phyloP scores from a whole-genome alignment of 2,329 filamentous ascomycete species.

The Dothiorella sarmentorum region DNA sequence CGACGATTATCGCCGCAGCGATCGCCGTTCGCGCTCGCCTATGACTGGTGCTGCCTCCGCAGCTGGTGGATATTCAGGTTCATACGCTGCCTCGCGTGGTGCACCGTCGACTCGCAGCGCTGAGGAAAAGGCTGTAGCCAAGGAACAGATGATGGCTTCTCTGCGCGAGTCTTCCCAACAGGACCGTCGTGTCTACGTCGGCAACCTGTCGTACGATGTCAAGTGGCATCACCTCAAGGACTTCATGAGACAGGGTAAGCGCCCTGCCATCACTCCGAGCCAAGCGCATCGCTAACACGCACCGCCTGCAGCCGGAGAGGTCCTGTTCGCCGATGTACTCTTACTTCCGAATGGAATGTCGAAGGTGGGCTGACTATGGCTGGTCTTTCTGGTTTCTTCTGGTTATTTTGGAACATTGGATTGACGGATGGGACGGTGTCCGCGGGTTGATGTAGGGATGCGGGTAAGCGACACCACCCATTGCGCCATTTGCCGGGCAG shows the following conservation, averaged over 20 bases:
- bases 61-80: constrained; percentile 65
- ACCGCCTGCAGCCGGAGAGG: constrained; percentile 77
- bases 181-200: constrained; percentile 98
- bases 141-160: constrained; percentile 94
- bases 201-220: constrained; percentile 98
- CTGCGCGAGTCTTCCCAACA: constrained; percentile 94
- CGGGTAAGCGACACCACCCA: constrained; percentile 67
- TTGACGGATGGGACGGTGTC: constrained; percentile 96
- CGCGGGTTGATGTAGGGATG: constrained; percentile 94
- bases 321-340: constrained; percentile 98
- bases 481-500: not conserved
- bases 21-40: constrained; percentile 70
- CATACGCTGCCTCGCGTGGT: constrained; percentile 52
- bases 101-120: constrained; percentile 56
- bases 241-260: constrained; percentile 98
- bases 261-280: constrained; percentile 25
- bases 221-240: constrained; percentile 99
- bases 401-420: constrained; percentile 77
- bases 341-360: constrained; percentile 99
- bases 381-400: constrained; percentile 68
- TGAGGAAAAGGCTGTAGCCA: constrained; percentile 78
- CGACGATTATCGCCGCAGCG: constrained; percentile 44
- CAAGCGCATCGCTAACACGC: constrained; percentile 32
- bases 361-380: constrained; percentile 98
- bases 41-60: constrained; percentile 70